These are phyloP conservation scores for Rhizoctonia solani DNA, from an alignment of 1,284 basidiomycete genomes.

Conservation along the genomic window DNA sequence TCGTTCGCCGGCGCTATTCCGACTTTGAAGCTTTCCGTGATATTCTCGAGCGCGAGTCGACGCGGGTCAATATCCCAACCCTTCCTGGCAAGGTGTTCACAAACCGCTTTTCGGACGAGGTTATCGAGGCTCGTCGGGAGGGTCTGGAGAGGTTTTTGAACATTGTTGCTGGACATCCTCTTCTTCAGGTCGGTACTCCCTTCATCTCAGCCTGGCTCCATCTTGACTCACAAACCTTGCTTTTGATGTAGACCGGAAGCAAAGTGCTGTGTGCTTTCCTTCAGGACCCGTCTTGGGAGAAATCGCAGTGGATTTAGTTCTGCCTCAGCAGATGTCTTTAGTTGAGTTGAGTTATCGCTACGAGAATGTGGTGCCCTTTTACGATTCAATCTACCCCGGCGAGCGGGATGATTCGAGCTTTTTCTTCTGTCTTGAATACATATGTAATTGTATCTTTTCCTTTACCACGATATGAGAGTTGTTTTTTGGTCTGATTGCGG, in stretches of 20 bases:
- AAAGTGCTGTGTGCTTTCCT: slow-evolving; percentile 97
- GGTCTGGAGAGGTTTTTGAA: slow-evolving; percentile 95
- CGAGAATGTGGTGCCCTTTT: slow-evolving; percentile 12
- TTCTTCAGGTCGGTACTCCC: slow-evolving; percentile 75
- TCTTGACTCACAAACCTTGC: not conserved
- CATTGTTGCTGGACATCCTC: slow-evolving; percentile 95
- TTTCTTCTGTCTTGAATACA: slow-evolving; percentile 30
- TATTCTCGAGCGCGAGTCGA: slow-evolving; percentile 95
- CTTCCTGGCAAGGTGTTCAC: slow-evolving; percentile 97
- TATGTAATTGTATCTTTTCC: slow-evolving; percentile 31
- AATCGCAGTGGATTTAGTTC: slow-evolving; percentile 72
- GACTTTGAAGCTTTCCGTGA: slow-evolving; percentile 99
- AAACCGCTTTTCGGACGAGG: slow-evolving; percentile 96
- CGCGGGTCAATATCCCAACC: slow-evolving; percentile 95
- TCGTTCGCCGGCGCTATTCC: slow-evolving; percentile 93
- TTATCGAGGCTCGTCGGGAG: slow-evolving; percentile 90
- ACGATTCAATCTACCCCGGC: no score
- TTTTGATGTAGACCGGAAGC: slow-evolving; percentile 77
- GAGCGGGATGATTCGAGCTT: slow-evolving; percentile 9
- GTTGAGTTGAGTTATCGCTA: not conserved
- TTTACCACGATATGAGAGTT: slow-evolving; percentile 20
- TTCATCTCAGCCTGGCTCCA: not conserved
- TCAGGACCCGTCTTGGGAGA: slow-evolving; percentile 88
- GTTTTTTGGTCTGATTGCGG: not conserved
- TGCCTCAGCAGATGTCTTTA: no score